Conservation (phyloP, 805 yeast genomes). For the Ascoidea rubescens region DNA sequence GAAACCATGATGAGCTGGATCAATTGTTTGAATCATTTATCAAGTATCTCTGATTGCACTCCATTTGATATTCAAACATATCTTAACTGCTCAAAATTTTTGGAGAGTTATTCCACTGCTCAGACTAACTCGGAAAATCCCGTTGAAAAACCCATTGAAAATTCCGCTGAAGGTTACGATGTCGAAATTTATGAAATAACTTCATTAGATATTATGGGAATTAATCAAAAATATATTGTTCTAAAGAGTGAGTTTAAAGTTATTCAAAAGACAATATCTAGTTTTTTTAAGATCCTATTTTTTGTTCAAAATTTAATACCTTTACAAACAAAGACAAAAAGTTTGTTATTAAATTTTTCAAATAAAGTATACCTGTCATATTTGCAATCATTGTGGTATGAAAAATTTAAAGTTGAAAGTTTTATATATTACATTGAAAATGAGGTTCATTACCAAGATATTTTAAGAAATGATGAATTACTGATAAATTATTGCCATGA, state of each 20-base stretch:
- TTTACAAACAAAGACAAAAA: slow-evolving; percentile 2
- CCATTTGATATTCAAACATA: slow-evolving; percentile 2
- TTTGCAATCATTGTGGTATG: slow-evolving; percentile 8
- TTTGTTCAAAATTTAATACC: slow-evolving; percentile 6
- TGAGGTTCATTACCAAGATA: neutral
- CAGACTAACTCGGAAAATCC: neutral
- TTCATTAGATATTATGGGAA: neutral
- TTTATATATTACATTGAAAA: neutral
- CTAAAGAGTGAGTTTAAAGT: slow-evolving; percentile 4
- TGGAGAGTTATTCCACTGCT: neutral
- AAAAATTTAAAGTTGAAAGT: slow-evolving; percentile 3
- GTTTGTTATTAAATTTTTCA: slow-evolving; percentile 1
- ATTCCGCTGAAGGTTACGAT: slow-evolving; percentile 1
- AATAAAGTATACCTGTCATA: slow-evolving; percentile 2
- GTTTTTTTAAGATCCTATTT: slow-evolving; percentile 2
- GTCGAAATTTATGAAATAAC: slow-evolving; percentile 3
- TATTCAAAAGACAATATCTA: slow-evolving; percentile 1
- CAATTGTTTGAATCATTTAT: slow-evolving; percentile 5
- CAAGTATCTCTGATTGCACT: slow-evolving; percentile 3
- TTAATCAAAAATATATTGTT: neutral
- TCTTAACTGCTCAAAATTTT: slow-evolving; percentile 4
- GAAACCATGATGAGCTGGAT: slow-evolving; percentile 3
- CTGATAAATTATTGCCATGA: neutral
- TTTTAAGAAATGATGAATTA: neutral
- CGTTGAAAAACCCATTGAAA: slow-evolving; percentile 1